Base-by-base conservation (phyloP, 2,329 filamentous ascomycete species). In the Cordyceps militaris region DNA sequence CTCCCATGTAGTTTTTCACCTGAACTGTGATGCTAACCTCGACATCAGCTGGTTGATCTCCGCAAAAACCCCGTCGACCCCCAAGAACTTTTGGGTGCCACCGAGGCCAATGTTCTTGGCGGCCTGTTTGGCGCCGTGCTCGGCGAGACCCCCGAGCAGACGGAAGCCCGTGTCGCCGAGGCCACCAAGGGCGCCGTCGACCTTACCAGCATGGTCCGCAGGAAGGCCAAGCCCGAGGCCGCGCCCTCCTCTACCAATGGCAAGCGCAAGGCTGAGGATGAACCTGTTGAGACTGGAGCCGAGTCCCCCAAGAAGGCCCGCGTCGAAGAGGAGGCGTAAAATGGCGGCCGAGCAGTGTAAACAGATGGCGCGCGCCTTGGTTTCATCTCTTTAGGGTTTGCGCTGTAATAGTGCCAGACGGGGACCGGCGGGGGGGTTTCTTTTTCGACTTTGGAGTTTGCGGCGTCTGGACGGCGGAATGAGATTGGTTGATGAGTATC, bases 171-270 rank as follows among this genome's bases (percentile, higher is more conserved):
- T 62, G 76, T 90, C 47, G 84, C 87, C 47, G 86, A 91, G 67
- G 88, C 86, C 28, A 88, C 85, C 65, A 87, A 86, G 73, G 80
- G 76, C 8, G 89, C 89, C 7, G 91, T 81, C 16, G 89, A 94
- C 67, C 74, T 95, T 14, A 83, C 81, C 0, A 81, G 85, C n/a
- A 75, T 93, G 47, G 86, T 93, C 44, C 84, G 87, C 65, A 92
- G 86, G 67, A 84, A 83, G 71, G 65, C 69, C 61, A 75, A 76
- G 66, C 51, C 57, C 6, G 70, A 67, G 48, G 65, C 67, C 9
- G 63, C 58, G 30, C 21, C 47, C 1, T 61, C 67, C 46, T 60
- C 66, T 21, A 63, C 67, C 55, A 60, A 67, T 48, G 48, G 48
- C 48, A 63, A 67, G 47, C 53, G 64, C 7, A 66, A 66, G 58